Conservation (phyloP, 2,329 filamentous ascomycete genomes). For the Curvularia eragrostidis region DNA sequence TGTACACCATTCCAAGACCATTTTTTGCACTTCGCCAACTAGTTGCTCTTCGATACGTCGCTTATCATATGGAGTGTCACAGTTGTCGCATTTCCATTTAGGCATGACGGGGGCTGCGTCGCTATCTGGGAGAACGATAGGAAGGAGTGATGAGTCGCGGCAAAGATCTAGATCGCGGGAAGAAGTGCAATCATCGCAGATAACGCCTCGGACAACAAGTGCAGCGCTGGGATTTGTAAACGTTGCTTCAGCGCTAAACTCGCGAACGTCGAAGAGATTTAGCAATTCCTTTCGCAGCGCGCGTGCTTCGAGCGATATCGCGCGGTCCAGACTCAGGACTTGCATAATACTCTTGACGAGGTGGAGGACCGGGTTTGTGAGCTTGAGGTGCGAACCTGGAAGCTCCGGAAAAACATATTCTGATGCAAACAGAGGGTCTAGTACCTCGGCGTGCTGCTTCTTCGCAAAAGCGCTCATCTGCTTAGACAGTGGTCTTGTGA, state of each 20-base stretch:
- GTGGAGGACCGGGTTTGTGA: slow-evolving; percentile 78
- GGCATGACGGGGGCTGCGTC: slow-evolving; percentile 60
- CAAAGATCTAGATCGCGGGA: slow-evolving; percentile 90
- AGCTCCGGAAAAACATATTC: slow-evolving; percentile 88
- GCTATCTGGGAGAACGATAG: slow-evolving; percentile 50
- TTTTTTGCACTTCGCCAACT: slow-evolving; percentile 75
- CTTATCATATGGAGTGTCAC: slow-evolving; percentile 76
- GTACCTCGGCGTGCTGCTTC: slow-evolving; percentile 84
- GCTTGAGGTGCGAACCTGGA: slow-evolving; percentile 71
- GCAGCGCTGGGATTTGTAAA: slow-evolving; percentile 85
- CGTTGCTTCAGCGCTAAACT: slow-evolving; percentile 86
- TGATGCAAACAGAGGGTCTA: slow-evolving; percentile 83
- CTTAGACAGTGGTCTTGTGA: slow-evolving; percentile 89
- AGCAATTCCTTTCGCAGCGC: slow-evolving; percentile 88
- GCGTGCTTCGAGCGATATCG: slow-evolving; percentile 85
- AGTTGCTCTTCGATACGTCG: slow-evolving; percentile 83
- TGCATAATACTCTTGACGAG: slow-evolving; percentile 94
- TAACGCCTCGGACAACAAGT: slow-evolving; percentile 75
- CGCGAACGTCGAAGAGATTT: slow-evolving; percentile 88
- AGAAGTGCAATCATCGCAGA: slow-evolving; percentile 90
- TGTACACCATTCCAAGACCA: slow-evolving; percentile 80
- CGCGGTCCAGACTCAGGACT: slow-evolving; percentile 87
- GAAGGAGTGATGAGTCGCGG: slow-evolving; percentile 81
- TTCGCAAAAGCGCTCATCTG: slow-evolving; percentile 82
- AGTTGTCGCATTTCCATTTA: slow-evolving; percentile 78